Evolutionary conservation across 257 asterid species (phyloP), one percentile per base, ranked within the genome.

Genomic region (Verbena officinalis): DNA sequence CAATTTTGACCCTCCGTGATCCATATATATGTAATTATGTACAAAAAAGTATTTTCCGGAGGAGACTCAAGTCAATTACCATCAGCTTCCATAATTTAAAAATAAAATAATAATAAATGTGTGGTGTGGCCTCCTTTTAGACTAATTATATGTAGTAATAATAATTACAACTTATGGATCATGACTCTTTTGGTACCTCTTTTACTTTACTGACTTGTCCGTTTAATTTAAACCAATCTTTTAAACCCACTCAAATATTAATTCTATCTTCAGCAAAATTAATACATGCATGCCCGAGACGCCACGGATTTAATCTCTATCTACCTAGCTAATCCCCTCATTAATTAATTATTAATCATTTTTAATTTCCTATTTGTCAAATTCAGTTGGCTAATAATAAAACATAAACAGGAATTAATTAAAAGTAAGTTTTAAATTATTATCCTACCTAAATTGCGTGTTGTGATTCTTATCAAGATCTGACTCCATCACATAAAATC

Each of bases 251-350:
- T 16, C 52, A 22, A 48, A 11, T 54, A 34, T 11, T 54, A 43
- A 24, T 65, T 54, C 52, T 27, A 13, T 53, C 14, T 34, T 22
- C 24, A 20, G 1, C 49, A 36, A 49, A 17, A 31, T 65, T 9
- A 65, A n/a, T n/a, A n/a, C n/a, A n/a, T n/a, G n/a, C 74, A 66
- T 55, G 20, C 15, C 16, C 65, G 75, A 76, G 73, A 75, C 72
- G 84, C 80, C 84, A 80, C 82, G 53, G 33, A 70, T 34, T 33
- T 58, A 24, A 59, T 55, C n/a, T n/a, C n/a, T n/a, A n/a, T n/a
- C 42, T 49, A 36, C 76, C 74, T 38, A 74, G 55, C 69, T 80
- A 70, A 20, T 14, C 15, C 12, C 34, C 10, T 9, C 40, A 36
- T 36, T 36, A 36, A 36, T 36, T 4, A 9, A 5, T 9, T 4